Evolutionary conservation across 352 stramenopile genomes (phyloP), one percentile per base, ranked within the genome.

Genomic region (Phytophthora crassamura): DNA sequence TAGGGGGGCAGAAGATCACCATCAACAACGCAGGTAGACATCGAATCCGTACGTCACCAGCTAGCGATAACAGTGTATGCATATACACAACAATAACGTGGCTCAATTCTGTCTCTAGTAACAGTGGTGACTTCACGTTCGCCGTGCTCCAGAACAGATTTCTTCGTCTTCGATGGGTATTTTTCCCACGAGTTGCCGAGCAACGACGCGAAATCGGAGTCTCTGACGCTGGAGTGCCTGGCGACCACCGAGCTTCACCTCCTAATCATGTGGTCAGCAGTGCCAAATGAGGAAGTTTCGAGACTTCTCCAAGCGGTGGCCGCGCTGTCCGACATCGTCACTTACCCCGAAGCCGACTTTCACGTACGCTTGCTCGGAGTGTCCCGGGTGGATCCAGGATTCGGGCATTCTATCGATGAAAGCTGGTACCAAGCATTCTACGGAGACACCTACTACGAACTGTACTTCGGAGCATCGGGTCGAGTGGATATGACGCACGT

Each of bases 91-190:
- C 28, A 32, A 32, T 32, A 32, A 32, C 28, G 5, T 8, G 5
- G 28, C 5, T 32, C 28, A 7, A 9, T 32, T 32, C 28, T 32
- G 28, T 32, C 5, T 50, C 1, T 48, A 76, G 68, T 76, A 25
- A 25, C 47, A 10, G 46, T 34, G 12, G 46, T 71, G 15, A 11
- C 45, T 20, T 3, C 18, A 28, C 9, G 15, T 33, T 69, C 68
- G 5, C 35, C 7, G n/a, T 76, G 68, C 39, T 73, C 62, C 12
- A 39, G 68, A 38, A 73, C 62, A 8, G 68, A 76, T 55, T 59
- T 73, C 46, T 76, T 73, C 16, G 38, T 76, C 15, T 76, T 76
- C 16, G 68, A 76, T 30, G 61, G 40, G 16, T 72, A 59, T 53
- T 14, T 63, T 16, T 8, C 47, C 46, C 15, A 9, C 7, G 20